These are phyloP conservation scores for Corymbia calophylla DNA, from an alignment of 441 rosid species.

Conservation along the genomic window DNA sequence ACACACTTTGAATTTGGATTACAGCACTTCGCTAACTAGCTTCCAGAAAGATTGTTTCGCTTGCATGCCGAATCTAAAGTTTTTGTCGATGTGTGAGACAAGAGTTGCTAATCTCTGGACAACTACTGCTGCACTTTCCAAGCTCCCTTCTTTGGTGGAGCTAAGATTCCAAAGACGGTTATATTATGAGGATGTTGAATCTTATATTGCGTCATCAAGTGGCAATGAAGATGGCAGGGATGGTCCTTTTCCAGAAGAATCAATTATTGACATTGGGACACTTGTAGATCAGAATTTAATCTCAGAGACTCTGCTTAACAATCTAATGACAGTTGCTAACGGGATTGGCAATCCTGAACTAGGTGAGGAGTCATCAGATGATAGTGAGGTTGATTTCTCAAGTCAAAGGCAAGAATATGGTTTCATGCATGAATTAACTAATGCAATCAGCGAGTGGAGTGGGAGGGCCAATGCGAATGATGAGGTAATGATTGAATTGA, in stretches of 20 bases:
- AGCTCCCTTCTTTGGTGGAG: slow-evolving; percentile 56
- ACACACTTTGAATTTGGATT: slow-evolving; percentile 71
- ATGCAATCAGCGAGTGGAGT: slow-evolving; percentile 26
- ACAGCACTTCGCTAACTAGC: slow-evolving; percentile 46
- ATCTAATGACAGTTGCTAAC: slow-evolving; percentile 23
- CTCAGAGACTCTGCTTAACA: slow-evolving; percentile 31
- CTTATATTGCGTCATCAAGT: slow-evolving; percentile 18
- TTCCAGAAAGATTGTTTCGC: slow-evolving; percentile 80
- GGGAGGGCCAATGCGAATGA: slow-evolving; percentile 26
- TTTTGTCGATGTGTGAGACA: slow-evolving; percentile 82
- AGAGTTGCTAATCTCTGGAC: slow-evolving; percentile 81
- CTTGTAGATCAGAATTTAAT: slow-evolving; percentile 22
- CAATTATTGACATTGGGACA: slow-evolving; percentile 14
- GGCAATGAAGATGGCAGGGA: slow-evolving; percentile 17
- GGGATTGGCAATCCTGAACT: slow-evolving; percentile 17
- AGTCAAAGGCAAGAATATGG: slow-evolving; percentile 30
- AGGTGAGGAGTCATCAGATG: slow-evolving; percentile 44
- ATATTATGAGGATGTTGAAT: slow-evolving; percentile 42
- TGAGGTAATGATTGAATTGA: slow-evolving; percentile 35
- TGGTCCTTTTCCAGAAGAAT: slow-evolving; percentile 16
- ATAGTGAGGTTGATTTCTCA: slow-evolving; percentile 59
- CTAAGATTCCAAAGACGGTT: slow-evolving; percentile 75
- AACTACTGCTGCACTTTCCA: slow-evolving; percentile 64
- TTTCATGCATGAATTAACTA: slow-evolving; percentile 26
- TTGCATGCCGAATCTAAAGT: slow-evolving; percentile 69